A percentile compares a stretch with the other conserved stretches of the same genome.
phyloP scores from a whole-genome alignment of 306 rosid genomes.

The Adenanthera pavonina region DNA sequence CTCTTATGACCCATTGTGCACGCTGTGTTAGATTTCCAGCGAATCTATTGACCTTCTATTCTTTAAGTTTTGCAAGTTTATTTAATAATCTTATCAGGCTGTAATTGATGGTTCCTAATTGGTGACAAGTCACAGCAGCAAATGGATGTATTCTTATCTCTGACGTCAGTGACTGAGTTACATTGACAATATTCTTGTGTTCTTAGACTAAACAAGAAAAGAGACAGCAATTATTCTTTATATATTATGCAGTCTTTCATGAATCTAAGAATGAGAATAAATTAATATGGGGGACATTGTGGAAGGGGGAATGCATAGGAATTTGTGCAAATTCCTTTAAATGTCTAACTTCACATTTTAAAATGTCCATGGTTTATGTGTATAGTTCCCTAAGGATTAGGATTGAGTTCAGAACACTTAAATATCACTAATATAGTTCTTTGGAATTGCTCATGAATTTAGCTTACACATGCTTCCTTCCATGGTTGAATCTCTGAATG shows the following conservation, averaged over 20 bases:
- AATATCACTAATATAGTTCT: neutral
- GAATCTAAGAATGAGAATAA: slow-evolving; percentile 32
- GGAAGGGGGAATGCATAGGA: slow-evolving; percentile 34
- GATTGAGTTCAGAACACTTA: neutral
- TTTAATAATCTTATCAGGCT: slow-evolving; percentile 12
- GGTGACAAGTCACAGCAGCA: slow-evolving; percentile 41
- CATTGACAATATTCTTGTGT: slow-evolving; percentile 47
- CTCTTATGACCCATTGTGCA: neutral
- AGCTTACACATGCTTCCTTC: neutral
- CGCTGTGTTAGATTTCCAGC: neutral
- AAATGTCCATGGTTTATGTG: slow-evolving; percentile 34
- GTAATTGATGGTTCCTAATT: slow-evolving; percentile 12
- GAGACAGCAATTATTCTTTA: slow-evolving; percentile 19
- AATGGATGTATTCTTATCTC: slow-evolving; percentile 27
- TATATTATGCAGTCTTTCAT: slow-evolving; percentile 9
- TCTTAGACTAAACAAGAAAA: slow-evolving; percentile 24
- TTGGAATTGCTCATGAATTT: neutral
- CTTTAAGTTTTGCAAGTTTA: neutral
- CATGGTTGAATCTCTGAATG: neutral
- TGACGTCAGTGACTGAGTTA: neutral
- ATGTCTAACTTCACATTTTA: slow-evolving; percentile 38
- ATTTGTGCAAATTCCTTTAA: slow-evolving; percentile 54
- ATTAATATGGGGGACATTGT: slow-evolving; percentile 29
- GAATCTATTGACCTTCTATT: neutral
- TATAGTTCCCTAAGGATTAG: slow-evolving; percentile 32